Conservation (phyloP, 306 rosid species). For the Castanopsis chinensis region DNA sequence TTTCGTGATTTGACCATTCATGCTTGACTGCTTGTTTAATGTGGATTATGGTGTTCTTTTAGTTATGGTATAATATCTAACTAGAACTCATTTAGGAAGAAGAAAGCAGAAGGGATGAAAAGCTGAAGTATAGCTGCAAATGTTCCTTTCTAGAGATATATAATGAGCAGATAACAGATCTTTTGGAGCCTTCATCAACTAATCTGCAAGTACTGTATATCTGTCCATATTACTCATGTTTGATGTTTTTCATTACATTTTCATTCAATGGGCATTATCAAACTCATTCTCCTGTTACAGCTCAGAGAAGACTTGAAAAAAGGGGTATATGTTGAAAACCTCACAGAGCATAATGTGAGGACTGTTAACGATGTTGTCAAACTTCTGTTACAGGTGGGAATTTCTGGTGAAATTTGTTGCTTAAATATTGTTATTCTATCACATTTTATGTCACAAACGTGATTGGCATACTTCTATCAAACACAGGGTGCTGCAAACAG, state of each 20-base stretch:
- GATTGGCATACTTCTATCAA: constrained; percentile 22
- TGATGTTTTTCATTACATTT: constrained; percentile 4
- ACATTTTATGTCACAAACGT: constrained; percentile 17
- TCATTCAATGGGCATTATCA: background rate
- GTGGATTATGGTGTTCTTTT: constrained; percentile 4
- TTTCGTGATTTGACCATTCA: constrained; percentile 9
- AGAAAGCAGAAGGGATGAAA: constrained; percentile 59
- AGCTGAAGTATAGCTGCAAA: constrained; percentile 83
- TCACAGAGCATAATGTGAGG: constrained; percentile 67
- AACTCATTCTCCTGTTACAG: constrained; percentile 41
- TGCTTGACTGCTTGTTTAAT: background rate
- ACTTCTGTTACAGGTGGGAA: constrained; percentile 78
- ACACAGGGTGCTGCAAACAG: constrained; percentile 85
- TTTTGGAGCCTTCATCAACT: constrained; percentile 85
- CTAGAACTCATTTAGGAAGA: constrained; percentile 58
- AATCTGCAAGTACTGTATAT: constrained; percentile 74
- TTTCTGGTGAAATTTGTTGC: constrained; percentile 10
- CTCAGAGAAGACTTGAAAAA: constrained; percentile 97
- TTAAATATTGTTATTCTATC: constrained; percentile 9
- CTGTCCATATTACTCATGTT: constrained; percentile 24
- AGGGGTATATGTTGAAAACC: constrained; percentile 92
- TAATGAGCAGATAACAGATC: constrained; percentile 96
- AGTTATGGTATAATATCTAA: constrained; percentile 21
- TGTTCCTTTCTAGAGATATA: constrained; percentile 94
- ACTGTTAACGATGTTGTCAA: constrained; percentile 75